Evolutionary conservation across 1,284 basidiomycete genomes (phyloP).

Genomic region (Takashimella koratensis): DNA sequence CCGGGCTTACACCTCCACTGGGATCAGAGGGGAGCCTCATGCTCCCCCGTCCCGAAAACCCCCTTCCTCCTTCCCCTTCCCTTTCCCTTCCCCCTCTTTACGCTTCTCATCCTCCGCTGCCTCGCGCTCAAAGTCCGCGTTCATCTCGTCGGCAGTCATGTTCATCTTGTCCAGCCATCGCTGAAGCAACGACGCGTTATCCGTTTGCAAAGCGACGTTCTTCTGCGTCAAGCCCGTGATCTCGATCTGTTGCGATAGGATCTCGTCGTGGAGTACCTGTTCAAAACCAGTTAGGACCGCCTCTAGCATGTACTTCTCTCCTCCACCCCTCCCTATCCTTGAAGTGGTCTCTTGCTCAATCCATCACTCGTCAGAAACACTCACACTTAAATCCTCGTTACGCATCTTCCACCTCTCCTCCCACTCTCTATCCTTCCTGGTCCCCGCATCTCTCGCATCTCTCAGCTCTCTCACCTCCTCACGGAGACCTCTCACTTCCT

Average conservation of each 20-base stretch:
- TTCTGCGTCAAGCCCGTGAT: slow-evolving; percentile 81
- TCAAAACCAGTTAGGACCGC: no score
- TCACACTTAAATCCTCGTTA: slow-evolving; percentile 79
- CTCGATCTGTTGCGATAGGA: slow-evolving; percentile 83
- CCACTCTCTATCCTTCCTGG: slow-evolving; percentile 57
- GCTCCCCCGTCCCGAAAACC: neutral
- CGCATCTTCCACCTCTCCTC: slow-evolving; percentile 82
- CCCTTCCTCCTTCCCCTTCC: neutral
- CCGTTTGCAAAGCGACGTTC: slow-evolving; percentile 77
- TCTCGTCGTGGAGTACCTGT: slow-evolving; percentile 90
- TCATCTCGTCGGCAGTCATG: slow-evolving; percentile 88
- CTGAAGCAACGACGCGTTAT: slow-evolving; percentile 91
- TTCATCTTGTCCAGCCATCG: slow-evolving; percentile 95
- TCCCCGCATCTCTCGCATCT: slow-evolving; percentile 58
- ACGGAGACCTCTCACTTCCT: slow-evolving; percentile 71
- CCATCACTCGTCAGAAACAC: slow-evolving; percentile 21
- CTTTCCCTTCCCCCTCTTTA: no score
- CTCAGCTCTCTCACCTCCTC: slow-evolving; percentile 81
- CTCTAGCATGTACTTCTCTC: no score
- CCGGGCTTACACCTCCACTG: no score
- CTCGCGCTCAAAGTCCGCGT: slow-evolving; percentile 60
- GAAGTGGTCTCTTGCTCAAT: no score
- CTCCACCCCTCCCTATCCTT: no score
- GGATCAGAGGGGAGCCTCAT: neutral
- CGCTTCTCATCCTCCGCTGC: neutral